A percentile compares a stretch with the other conserved stretches of the same genome.
These are phyloP conservation scores for Naganishia vishniacii DNA, from an alignment of 768 basidiomycete genomes.

Conservation along the genomic window DNA sequence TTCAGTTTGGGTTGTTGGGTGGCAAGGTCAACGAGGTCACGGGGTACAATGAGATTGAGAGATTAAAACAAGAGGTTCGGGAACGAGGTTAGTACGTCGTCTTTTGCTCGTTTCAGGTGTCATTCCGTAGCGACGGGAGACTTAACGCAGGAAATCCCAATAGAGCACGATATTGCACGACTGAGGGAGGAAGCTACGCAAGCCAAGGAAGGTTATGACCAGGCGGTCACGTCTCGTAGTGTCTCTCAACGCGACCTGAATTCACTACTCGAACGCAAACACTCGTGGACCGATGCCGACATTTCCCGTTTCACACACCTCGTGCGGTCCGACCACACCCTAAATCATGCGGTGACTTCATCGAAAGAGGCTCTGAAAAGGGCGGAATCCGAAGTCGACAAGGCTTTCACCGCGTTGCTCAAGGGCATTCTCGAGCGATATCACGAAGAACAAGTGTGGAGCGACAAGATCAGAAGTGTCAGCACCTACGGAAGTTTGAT, in stretches of 20 bases:
- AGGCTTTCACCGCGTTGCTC: conserved; percentile 78
- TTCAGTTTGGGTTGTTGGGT: conserved; percentile 65
- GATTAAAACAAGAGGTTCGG: conserved; percentile 60
- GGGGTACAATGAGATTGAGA: conserved; percentile 81
- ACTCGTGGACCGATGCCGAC: conserved; percentile 82
- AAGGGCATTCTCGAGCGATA: conserved; percentile 75
- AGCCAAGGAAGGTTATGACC: conserved; percentile 70
- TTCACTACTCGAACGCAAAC: conserved; percentile 88
- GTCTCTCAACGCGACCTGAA: conserved; percentile 92
- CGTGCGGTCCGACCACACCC: conserved; percentile 80
- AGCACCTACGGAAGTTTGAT: conserved; percentile 88
- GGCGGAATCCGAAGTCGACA: conserved; percentile 74
- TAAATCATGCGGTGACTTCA: conserved; percentile 69
- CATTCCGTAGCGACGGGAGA: neutral
- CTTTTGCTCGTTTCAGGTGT: neutral
- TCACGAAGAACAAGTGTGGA: conserved; percentile 99
- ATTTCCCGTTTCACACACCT: conserved; percentile 81
- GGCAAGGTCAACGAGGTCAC: conserved; percentile 76
- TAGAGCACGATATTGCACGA: conserved; percentile 68
- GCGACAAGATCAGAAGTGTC: conserved; percentile 91
- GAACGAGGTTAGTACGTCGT: conserved; percentile 61
- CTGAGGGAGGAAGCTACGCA: conserved; percentile 63
- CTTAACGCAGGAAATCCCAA: too few relatives aligned
- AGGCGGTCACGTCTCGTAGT: conserved; percentile 71
- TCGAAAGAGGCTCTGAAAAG: conserved; percentile 65